A percentile compares a stretch with the other conserved stretches of the same genome.
Evolutionary conservation across 345 rosid species (phyloP).

Genomic region (Salix suchowensis): DNA sequence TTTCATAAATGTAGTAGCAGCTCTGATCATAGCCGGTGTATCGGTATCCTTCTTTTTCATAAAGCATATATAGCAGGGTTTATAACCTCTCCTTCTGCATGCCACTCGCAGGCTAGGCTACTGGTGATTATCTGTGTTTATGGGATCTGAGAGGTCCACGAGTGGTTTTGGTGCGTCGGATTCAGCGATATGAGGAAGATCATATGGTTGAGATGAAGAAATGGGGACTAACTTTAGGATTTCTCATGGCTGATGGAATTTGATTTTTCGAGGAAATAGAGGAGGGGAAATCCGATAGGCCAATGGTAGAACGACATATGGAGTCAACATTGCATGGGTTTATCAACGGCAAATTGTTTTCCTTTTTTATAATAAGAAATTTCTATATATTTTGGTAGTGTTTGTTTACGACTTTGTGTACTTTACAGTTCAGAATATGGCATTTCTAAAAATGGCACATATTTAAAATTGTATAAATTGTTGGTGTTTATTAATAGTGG

Average conservation of each 20-base stretch:
- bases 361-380: too few relatives aligned
- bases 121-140: neutral
- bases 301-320: constrained; percentile 19
- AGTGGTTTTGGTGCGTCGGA: neutral
- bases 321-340: constrained; percentile 38
- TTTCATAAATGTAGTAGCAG: constrained; percentile 38
- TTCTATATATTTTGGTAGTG: too few relatives aligned
- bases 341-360: too few relatives aligned
- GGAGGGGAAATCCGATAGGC: constrained; percentile 19
- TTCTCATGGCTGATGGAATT: too few relatives aligned
- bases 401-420: too few relatives aligned
- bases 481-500: too few relatives aligned
- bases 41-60: neutral
- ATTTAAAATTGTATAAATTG: too few relatives aligned
- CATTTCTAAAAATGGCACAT: too few relatives aligned
- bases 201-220: neutral
- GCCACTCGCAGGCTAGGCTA: neutral
- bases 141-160: neutral
- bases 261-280: neutral
- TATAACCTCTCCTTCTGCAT: neutral
- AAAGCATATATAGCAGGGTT: neutral
- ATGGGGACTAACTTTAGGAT: too few relatives aligned
- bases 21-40: constrained; percentile 36
- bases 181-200: neutral
- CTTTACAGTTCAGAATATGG: too few relatives aligned